Evolutionary conservation across 306 rosid species (phyloP).

Genomic region (Glycine soja): DNA sequence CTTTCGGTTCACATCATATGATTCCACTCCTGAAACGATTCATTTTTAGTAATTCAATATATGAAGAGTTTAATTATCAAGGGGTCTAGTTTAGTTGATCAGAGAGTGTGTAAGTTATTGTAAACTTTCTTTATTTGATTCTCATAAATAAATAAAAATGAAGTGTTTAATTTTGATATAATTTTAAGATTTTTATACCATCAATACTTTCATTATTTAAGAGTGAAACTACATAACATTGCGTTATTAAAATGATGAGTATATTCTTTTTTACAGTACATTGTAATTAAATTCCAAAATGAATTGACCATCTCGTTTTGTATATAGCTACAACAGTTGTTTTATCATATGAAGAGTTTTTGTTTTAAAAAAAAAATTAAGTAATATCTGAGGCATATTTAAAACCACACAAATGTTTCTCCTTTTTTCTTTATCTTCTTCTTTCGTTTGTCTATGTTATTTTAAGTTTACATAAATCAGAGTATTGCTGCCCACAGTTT

Average conservation of each 20-base stretch:
- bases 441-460: background rate
- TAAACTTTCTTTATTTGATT: too few species aligned
- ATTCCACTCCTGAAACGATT: slow-evolving; percentile 62
- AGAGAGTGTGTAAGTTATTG: too few species aligned
- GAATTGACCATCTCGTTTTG: too few species aligned
- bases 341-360: too few species aligned
- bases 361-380: too few species aligned
- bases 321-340: too few species aligned
- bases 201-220: background rate
- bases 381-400: background rate
- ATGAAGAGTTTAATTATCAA: background rate
- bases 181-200: background rate
- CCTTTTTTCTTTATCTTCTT: background rate
- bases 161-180: background rate
- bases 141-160: background rate
- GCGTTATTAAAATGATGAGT: too few species aligned
- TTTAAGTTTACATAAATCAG: background rate
- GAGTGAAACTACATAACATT: too few species aligned
- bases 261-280: too few species aligned
- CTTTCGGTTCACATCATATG: slow-evolving; percentile 67
- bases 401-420: background rate
- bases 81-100: too few species aligned
- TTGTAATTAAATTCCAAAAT: too few species aligned
- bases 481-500: background rate
- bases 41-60: background rate